phyloP scores from a whole-genome alignment of 345 rosid species.

The Viola odorata region DNA sequence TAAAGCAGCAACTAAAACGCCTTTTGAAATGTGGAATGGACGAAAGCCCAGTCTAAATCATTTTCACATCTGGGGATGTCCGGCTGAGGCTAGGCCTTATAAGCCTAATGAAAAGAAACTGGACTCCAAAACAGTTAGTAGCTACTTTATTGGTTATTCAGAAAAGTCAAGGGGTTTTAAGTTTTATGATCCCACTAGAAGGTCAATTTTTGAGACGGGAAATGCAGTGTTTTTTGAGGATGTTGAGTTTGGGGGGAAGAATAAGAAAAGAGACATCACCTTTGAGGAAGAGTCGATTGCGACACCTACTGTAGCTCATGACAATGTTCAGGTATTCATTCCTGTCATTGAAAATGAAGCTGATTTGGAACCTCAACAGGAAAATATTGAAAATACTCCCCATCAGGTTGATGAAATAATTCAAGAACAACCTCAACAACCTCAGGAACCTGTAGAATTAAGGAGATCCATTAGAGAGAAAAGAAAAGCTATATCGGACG shows the following conservation, averaged over 20 bases:
- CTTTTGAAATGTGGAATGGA: too few relatives aligned
- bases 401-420: too few relatives aligned
- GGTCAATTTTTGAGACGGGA: background rate
- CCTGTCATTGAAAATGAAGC: background rate
- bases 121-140: background rate
- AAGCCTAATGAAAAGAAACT: too few relatives aligned
- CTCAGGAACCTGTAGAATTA: background rate
- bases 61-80: background rate
- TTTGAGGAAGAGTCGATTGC: background rate
- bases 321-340: background rate
- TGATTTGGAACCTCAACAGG: background rate
- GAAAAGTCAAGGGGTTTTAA: background rate
- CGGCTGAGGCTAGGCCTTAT: background rate
- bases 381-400: too few relatives aligned
- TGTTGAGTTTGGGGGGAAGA: background rate
- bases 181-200: background rate
- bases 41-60: too few relatives aligned
- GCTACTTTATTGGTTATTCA: background rate
- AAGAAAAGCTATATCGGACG: background rate
- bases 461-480: background rate
- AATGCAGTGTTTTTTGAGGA: background rate
- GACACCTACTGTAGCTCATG: background rate
- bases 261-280: background rate
- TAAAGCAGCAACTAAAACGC: background rate
- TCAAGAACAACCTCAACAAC: background rate